These are phyloP conservation scores for Bipolaris oryzae DNA, from an alignment of 2,329 filamentous ascomycete genomes.

Conservation along the genomic window DNA sequence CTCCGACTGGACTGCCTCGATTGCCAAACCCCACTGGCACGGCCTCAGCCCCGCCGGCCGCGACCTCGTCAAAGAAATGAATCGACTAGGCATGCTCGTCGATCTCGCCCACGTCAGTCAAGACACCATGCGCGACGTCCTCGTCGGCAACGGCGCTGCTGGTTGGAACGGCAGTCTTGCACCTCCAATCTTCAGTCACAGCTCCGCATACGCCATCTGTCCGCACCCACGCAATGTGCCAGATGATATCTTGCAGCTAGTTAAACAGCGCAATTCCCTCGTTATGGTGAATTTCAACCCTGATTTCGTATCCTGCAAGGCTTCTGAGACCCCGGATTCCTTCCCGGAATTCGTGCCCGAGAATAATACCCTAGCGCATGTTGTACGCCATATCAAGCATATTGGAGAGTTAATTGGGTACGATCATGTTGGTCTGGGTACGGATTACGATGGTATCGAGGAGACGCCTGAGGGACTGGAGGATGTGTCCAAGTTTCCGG, in stretches of 20 bases:
- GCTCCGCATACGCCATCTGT: conserved; percentile 78
- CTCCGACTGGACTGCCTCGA: conserved; percentile 42
- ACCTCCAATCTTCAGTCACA: conserved; percentile 89
- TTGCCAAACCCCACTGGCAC: conserved; percentile 65
- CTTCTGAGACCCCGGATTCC: conserved; percentile 63
- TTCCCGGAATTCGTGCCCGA: conserved; percentile 70
- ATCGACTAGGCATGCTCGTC: conserved; percentile 91
- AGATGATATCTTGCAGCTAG: conserved; percentile 78
- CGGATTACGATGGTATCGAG: conserved; percentile 83
- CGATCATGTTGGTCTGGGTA: conserved; percentile 85
- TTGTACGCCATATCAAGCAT: conserved; percentile 79
- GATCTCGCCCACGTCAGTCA: conserved; percentile 80
- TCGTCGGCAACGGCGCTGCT: conserved; percentile 59
- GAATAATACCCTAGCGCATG: conserved; percentile 76
- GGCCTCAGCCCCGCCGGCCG: conserved; percentile 76
- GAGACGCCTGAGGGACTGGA: conserved; percentile 74
- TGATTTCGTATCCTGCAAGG: conserved; percentile 78
- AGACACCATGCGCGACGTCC: conserved; percentile 84
- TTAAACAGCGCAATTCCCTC: conserved; percentile 73
- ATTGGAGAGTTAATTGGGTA: conserved; percentile 85
- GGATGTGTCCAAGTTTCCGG: conserved; percentile 83
- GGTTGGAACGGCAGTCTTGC: conserved; percentile 75
- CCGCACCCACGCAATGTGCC: conserved; percentile 90
- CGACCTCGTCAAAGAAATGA: conserved; percentile 83
- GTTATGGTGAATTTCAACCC: conserved; percentile 93